Percentiles rank a stretch among this genome's conserved stretches.
phyloP scores from a whole-genome alignment of 23 red algal genomes.

The Gracilariopsis chorda region DNA sequence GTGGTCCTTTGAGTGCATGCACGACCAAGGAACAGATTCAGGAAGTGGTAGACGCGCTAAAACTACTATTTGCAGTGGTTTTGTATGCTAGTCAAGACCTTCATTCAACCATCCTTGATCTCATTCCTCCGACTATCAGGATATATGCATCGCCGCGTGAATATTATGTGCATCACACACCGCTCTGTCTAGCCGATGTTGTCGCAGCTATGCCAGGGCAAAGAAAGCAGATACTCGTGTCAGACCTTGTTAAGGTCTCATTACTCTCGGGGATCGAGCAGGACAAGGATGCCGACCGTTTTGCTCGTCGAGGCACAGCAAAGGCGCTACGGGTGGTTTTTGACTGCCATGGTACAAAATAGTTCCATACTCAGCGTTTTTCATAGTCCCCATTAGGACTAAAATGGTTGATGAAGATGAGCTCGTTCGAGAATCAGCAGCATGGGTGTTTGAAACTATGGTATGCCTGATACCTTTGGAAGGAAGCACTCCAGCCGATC shows the following conservation, averaged over 20 bases:
- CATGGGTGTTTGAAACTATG: conserved; percentile 73
- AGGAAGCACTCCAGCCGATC: conserved; percentile 70
- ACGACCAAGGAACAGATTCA: neutral
- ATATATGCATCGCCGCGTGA: conserved; percentile 41
- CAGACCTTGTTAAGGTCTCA: conserved; percentile 75
- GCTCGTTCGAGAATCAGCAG: conserved; percentile 67
- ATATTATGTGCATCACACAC: neutral
- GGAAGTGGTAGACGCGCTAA: conserved; percentile 39
- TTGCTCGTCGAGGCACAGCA: conserved; percentile 52
- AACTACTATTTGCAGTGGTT: conserved; percentile 44
- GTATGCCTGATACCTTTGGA: conserved; percentile 96
- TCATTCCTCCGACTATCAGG: conserved; percentile 53
- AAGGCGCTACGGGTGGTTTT: conserved; percentile 69
- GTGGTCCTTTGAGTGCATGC: neutral
- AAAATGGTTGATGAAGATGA: conserved; percentile 88
- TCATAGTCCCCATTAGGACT: conserved; percentile 88
- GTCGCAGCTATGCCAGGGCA: conserved; percentile 46
- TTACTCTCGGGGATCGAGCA: conserved; percentile 50
- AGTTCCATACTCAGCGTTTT: conserved; percentile 90
- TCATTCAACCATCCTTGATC: conserved; percentile 10
- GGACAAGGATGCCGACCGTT: conserved; percentile 29
- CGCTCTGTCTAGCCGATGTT: conserved; percentile 73
- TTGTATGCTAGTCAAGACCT: neutral
- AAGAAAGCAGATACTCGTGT: conserved; percentile 75
- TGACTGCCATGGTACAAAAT: conserved; percentile 47